Conservation (phyloP, 805 yeast genomes). For the Metschnikowia bowlesiae region DNA sequence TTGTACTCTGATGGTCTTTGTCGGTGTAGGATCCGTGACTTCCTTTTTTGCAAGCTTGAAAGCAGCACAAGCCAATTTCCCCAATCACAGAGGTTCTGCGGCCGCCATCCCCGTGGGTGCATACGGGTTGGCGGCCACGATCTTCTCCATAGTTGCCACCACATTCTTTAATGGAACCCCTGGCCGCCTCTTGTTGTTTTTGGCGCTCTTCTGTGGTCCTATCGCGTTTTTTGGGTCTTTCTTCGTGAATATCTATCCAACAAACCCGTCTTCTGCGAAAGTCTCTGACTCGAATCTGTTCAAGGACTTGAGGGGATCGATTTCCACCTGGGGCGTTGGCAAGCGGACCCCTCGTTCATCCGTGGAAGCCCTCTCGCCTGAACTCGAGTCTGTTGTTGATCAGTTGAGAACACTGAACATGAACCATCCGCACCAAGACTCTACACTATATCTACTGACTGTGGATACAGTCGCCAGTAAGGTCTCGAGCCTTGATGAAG, state of each 20-base stretch:
- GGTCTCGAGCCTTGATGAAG: constrained; percentile 9
- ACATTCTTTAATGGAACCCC: constrained; percentile 49
- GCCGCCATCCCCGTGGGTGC: constrained; percentile 65
- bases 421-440: constrained; percentile 3
- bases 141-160: constrained; percentile 57
- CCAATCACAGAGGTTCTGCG: constrained; percentile 65
- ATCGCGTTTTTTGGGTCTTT: constrained; percentile 42
- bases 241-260: constrained; percentile 37
- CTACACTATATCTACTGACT: constrained; percentile 4
- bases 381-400: constrained; percentile 8
- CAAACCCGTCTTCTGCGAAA: constrained; percentile 1
- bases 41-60: constrained; percentile 56
- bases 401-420: constrained; percentile 3
- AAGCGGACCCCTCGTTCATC: constrained; percentile 20
- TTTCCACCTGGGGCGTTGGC: constrained; percentile 41
- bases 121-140: constrained; percentile 67
- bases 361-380: constrained; percentile 7
- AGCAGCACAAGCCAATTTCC: constrained; percentile 61
- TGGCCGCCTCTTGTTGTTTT: constrained; percentile 50
- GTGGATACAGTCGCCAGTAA: constrained; percentile 10
- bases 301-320: constrained; percentile 27
- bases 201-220: constrained; percentile 49
- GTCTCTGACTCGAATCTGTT: background rate
- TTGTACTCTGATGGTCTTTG: constrained; percentile 45
- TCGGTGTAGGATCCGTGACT: constrained; percentile 67